These are phyloP conservation scores for Soucietia sequanensis DNA, from an alignment of 805 yeast species.

Conservation along the genomic window DNA sequence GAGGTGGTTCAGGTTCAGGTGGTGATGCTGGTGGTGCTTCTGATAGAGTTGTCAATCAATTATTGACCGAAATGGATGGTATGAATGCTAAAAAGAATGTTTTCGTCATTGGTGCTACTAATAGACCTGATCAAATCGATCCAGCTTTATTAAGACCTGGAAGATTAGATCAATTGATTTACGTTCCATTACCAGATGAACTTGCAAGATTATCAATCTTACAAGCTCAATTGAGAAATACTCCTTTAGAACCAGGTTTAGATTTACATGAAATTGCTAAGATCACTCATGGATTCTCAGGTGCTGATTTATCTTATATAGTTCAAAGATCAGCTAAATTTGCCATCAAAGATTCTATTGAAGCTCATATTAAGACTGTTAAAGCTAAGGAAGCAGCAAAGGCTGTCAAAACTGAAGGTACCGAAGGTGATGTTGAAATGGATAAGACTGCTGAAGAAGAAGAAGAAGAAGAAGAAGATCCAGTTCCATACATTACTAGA, in stretches of 20 bases:
- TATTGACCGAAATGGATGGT: conserved; percentile 99
- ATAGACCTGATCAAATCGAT: conserved; percentile 99
- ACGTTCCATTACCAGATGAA: conserved; percentile 98
- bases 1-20: conserved; percentile 75
- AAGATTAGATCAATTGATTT: conserved; percentile 96
- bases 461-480: conserved; percentile 79
- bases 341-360: conserved; percentile 97
- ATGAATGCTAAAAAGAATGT: conserved; percentile 99
- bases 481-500: conserved; percentile 92
- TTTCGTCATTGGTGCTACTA: conserved; percentile 98
- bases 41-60: conserved; percentile 93
- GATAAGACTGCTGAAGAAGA: conserved; percentile 38
- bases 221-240: conserved; percentile 94
- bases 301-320: conserved; percentile 97
- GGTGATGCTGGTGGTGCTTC: conserved; percentile 98
- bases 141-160: conserved; percentile 99
- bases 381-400: conserved; percentile 45
- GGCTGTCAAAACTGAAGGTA: conserved; percentile 25
- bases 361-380: conserved; percentile 52
- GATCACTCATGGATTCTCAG: conserved; percentile 96
- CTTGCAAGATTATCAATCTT: conserved; percentile 89
- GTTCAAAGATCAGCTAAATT: conserved; percentile 98
- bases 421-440: conserved; percentile 47
- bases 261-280: conserved; percentile 86
- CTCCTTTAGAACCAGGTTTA: conserved; percentile 97